Percentiles rank a stretch among this genome's conserved stretches.
Conservation (phyloP, 352 stramenopile species). For the Phytopythium mirpurense region DNA sequence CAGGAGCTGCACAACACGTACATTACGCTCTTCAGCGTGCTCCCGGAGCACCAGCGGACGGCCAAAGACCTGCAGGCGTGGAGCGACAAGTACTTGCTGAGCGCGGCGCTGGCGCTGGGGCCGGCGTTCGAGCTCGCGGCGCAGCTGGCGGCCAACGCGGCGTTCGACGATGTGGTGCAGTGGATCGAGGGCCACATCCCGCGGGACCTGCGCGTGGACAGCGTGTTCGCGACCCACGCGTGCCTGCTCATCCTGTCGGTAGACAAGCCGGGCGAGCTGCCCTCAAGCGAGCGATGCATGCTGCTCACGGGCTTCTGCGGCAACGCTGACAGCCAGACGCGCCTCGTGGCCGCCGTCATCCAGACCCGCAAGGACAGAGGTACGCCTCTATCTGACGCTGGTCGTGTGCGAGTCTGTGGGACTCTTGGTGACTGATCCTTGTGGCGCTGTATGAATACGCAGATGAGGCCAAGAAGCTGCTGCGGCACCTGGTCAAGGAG, state of each 20-base stretch:
- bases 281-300: constrained; percentile 55
- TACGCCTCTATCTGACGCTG: constrained; percentile 22
- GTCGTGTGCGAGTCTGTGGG: too few relatives aligned
- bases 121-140: constrained; percentile 51
- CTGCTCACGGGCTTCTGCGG: constrained; percentile 71
- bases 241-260: constrained; percentile 63
- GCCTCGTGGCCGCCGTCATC: constrained; percentile 57
- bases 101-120: constrained; percentile 50
- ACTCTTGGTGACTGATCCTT: too few relatives aligned
- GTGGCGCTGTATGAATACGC: constrained; percentile 9
- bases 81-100: constrained; percentile 57
- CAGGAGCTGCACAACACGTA: constrained; percentile 48
- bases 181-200: constrained; percentile 60
- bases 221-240: constrained; percentile 53
- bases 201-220: constrained; percentile 38
- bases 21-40: constrained; percentile 43
- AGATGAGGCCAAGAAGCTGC: constrained; percentile 64
- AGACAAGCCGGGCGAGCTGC: constrained; percentile 45
- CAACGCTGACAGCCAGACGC: constrained; percentile 53
- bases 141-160: constrained; percentile 31
- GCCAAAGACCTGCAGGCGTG: constrained; percentile 55
- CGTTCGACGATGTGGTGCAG: constrained; percentile 43
- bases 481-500: constrained; percentile 70
- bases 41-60: constrained; percentile 48
- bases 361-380: constrained; percentile 56